Evolutionary conservation across 1,284 basidiomycete species (phyloP).

Genomic region (Ceratobasidium sp.): DNA sequence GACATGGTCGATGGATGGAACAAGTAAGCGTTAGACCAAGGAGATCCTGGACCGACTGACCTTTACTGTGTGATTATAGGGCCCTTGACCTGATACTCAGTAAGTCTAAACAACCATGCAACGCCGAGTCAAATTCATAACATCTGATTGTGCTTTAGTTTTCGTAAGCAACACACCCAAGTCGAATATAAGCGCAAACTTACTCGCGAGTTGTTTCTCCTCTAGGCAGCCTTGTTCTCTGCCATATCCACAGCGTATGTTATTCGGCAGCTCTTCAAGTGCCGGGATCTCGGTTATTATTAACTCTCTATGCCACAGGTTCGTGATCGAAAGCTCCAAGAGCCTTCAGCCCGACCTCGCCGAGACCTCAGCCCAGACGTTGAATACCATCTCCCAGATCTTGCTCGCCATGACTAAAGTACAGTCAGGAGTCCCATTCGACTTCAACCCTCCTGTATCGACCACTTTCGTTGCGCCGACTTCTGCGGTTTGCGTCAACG

Average conservation of each 20-base stretch:
- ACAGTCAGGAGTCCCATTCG: not conserved
- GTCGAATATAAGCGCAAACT: too few species aligned
- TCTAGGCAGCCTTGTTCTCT: conserved; percentile 12
- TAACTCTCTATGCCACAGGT: not conserved
- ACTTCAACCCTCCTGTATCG: not conserved
- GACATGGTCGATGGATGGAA: conserved; percentile 30
- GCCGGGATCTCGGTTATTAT: too few species aligned
- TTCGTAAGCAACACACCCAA: too few species aligned
- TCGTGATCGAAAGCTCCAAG: conserved; percentile 11
- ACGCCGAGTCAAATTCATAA: too few species aligned
- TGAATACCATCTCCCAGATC: conserved; percentile 10
- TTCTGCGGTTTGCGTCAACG: conserved; percentile 6
- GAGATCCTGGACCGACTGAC: conserved; percentile 55
- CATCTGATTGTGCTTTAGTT: too few species aligned
- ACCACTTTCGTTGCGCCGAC: not conserved
- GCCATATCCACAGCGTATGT: not conserved
- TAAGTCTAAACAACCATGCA: too few species aligned
- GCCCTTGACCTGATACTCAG: not conserved
- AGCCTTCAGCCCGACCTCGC: not conserved
- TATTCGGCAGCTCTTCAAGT: not conserved
- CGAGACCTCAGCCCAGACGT: conserved; percentile 19
- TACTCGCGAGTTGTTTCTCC: not conserved
- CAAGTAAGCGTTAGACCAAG: conserved; percentile 53
- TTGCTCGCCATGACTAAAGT: conserved; percentile 3
- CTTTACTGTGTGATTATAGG: not conserved